Evolutionary conservation across 2,329 filamentous ascomycete species (phyloP), one percentile per base, ranked within the genome.

Genomic region (Fusarium begoniae): DNA sequence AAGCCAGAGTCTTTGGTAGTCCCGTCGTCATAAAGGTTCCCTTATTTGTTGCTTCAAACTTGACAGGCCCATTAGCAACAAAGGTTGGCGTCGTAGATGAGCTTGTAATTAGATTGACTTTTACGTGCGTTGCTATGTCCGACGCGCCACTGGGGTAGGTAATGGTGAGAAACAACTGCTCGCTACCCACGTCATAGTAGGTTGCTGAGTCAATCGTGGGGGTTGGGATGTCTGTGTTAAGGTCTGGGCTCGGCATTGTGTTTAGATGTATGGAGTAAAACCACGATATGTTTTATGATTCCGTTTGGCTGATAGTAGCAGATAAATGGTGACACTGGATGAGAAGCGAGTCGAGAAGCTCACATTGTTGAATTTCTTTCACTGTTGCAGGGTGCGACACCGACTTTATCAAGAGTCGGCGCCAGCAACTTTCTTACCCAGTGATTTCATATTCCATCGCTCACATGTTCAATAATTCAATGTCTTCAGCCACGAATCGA

Each of bases 341-440:
- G 32, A 35, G 32, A 35, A 35, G 32, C 3, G 8, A 35, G 32
- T 24, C 9, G 40, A 10, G 41, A 44, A 24, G 22, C n/a, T 11
- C 9, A 6, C 15, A 10, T 44, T 13, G 2, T 14, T 17, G 2
- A 6, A 13, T 11, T 45, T 5, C 3, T 26, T 45, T 14, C 24
- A 4, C 1, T 18, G 12, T 26, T 45, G 24, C 44, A 28, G 44
- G 18, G 20, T 18, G 22, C 28, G 22, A 14, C 22, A 24, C 20
- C 14, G 48, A 24, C 11, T 51, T 51, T 35, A 35, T 51, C 20
- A 18, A 24, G 8, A 2, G 17, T 37, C 5, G n/a, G 12, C 0
- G 15, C 11, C 6, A 1, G 17, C 6, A 20, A 8, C 24, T 22
- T 15, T 9, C 6, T 26, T 17, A 0, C 2, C 17, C 5, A 28